Evolutionary conservation across 768 basidiomycete genomes (phyloP), one percentile per base, ranked within the genome.

Genomic region (Leccinum disarticulatum): DNA sequence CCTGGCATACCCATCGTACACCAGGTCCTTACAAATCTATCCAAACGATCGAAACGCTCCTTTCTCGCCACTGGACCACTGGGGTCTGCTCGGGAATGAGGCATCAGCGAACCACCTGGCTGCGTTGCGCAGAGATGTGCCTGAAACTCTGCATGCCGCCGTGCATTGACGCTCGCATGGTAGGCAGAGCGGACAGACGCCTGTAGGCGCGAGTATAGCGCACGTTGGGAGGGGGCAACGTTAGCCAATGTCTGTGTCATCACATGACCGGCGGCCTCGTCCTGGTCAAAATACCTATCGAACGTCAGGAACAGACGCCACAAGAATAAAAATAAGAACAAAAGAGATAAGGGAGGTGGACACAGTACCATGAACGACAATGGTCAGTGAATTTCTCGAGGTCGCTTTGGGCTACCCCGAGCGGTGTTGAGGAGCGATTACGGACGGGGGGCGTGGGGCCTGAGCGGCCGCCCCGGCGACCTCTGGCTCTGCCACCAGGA

Each of bases 1-100:
- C 94, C 94, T 58, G 91, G 93, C 81, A 93, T 88, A 55, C 90
- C 88, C 76, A 86, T 80, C 14, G 86, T 88, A 72, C 92, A 95
- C 91, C 93, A 95, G 31, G 81, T 87, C 61, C 82, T 78, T 43
- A 95, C 74, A 71, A 95, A 95, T 43, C 84, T 79, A 60, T 87
- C 82, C 67, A 93, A 81, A 22, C 87, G 83, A 54, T 93, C 88
- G 66, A 83, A 82, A 17, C 93, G 84, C 71, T 95, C 85, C 77
- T 88, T 88, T 71, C 77, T 80, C 9, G 93, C 92, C n/a, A 80
- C 71, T 25, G 79, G 71, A 31, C 87, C 84, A 30, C 69, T 69
- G 27, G 91, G 87, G 64, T 90, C 78, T 41, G 85, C 82, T 61
- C 94, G 81, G 30, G 88, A 80, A 70, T 87, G 83, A 28, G 91